Base-by-base conservation (phyloP, 176 grass and related monocot genomes). In the Aegilops longissima region DNA sequence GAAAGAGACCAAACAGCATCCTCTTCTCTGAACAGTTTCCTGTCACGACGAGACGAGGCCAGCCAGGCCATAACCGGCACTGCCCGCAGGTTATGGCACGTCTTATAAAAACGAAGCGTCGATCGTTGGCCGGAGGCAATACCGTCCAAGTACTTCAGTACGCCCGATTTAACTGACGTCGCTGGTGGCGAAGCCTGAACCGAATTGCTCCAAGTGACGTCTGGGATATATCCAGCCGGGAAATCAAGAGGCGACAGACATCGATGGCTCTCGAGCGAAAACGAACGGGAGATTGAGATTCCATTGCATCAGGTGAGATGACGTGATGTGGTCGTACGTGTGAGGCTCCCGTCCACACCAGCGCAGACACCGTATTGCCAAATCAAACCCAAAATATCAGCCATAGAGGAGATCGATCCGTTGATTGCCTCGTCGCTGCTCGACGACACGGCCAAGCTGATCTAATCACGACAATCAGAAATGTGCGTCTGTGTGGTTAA, bases 231-330 rank as follows among this genome's bases (percentile, higher is more conserved):
- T 79, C 80, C 56, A 38, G 33, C 80, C 12, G 66, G 29, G 9
- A 59, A 56, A 83, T 90, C 14, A 59, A 21, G 66, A 18, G 31
- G 3, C 56, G 84, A 90, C 72, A 90, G 73, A 33, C 84, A 86
- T 82, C 5, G 54, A 3, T 38, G 5, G 33, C 17, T 1, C 63
- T 21, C 38, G 52, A n/a, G 10, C 14, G 75, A 84, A 89, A 79
- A 56, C 29, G 65, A 66, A 18, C 69, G 69, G 18, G 24, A 39
- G 31, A n/a, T 65, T 25, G 27, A 27, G 27, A 27, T 27, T 27
- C 27, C 27, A 27, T 27, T 59, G 34, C 84, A 39, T 79, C 84
- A 56, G 31, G 5, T 33, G 89, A 90, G 73, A 66, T 40, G 84
- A 56, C 31, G 5, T 33, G 89, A 90, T 79, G 74, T 40, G 84